Evolutionary conservation across 75 land plant genomes (phyloP), one percentile per base, ranked within the genome.

Genomic region (Adiantum capillusveneris): DNA sequence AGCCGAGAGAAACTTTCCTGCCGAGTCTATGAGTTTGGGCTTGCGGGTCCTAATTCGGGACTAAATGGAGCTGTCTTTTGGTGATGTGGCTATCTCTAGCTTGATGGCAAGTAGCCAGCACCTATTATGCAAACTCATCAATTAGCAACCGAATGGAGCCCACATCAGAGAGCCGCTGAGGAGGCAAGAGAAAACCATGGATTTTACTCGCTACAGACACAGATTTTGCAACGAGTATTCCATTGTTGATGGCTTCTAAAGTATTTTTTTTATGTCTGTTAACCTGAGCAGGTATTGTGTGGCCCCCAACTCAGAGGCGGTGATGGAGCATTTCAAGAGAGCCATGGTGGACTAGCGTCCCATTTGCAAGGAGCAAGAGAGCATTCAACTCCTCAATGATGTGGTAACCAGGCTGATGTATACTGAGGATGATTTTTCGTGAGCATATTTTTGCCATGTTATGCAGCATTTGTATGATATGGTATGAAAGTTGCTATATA

Each of bases 351-450:
- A 93, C 43, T 25, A 84, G 85, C 0, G 73, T 18, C 20, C 96
- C 98, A 9, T 86, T 65, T 0, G 98, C 87, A 26, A 93, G 62
- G 56, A 93, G 58, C 1, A 93, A 77, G 17, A 93, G 63, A 0
- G 84, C 73, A 31, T 68, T 63, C 50, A 93, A 81, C 42, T 71
- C 63, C 83, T 89, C 75, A 21, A 89, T 67, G 29, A 89, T 80
- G 0, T 86, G 63, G 64, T 74, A 83, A 0, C 98, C 79, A 0
- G 98, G 98, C 54, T 92, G 98, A 25, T 92, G 98, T 25, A 92
- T 83, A 62, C 79, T 89, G 17, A 92, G 75, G 45, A 93, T 68
- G 1, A 89, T 65, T 0, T 90, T 93, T 39, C 87, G 42, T 21
- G 78, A 79, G 11, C 62, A 65, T 0, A 63, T 45, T 60, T 78